Conservation (phyloP, 2,329 filamentous ascomycete genomes). For the Aspergillus fischeri region DNA sequence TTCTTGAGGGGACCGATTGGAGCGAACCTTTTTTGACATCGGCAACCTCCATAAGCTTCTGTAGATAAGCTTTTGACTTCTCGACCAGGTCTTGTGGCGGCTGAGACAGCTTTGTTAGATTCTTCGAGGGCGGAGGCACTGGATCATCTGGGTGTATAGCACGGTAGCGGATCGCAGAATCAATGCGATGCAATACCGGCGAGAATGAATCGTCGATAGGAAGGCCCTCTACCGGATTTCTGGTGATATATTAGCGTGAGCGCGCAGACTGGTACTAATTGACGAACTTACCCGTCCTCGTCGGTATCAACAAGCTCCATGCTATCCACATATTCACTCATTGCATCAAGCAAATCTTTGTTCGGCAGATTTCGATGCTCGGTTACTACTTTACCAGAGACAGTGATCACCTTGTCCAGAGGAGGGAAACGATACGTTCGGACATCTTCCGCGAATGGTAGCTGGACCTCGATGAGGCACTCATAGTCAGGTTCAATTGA, state of each 20-base stretch:
- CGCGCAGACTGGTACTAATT: neutral
- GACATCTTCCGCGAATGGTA: slow-evolving; percentile 91
- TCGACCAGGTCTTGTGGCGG: slow-evolving; percentile 65
- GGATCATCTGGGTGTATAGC: slow-evolving; percentile 68
- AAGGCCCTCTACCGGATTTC: slow-evolving; percentile 63
- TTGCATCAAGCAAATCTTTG: slow-evolving; percentile 68
- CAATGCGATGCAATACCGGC: slow-evolving; percentile 81
- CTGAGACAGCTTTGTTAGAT: slow-evolving; percentile 67
- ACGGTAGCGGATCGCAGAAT: slow-evolving; percentile 76
- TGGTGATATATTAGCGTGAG: slow-evolving; percentile 20
- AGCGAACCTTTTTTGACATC: slow-evolving; percentile 74
- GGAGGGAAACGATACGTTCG: slow-evolving; percentile 88
- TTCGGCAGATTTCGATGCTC: slow-evolving; percentile 81
- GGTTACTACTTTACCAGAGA: slow-evolving; percentile 74
- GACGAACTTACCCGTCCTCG: slow-evolving; percentile 61
- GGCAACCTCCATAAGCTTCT: slow-evolving; percentile 62
- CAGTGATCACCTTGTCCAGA: slow-evolving; percentile 78
- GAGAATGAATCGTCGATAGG: slow-evolving; percentile 78
- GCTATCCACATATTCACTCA: slow-evolving; percentile 86
- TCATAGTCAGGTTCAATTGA: slow-evolving; percentile 74
- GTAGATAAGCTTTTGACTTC: slow-evolving; percentile 55
- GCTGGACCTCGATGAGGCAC: slow-evolving; percentile 80
- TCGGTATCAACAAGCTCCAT: slow-evolving; percentile 80
- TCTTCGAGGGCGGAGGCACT: slow-evolving; percentile 58
- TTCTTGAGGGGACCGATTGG: neutral